Conservation (phyloP, 2,329 filamentous ascomycete species). For the Diaporthe amygdali region DNA sequence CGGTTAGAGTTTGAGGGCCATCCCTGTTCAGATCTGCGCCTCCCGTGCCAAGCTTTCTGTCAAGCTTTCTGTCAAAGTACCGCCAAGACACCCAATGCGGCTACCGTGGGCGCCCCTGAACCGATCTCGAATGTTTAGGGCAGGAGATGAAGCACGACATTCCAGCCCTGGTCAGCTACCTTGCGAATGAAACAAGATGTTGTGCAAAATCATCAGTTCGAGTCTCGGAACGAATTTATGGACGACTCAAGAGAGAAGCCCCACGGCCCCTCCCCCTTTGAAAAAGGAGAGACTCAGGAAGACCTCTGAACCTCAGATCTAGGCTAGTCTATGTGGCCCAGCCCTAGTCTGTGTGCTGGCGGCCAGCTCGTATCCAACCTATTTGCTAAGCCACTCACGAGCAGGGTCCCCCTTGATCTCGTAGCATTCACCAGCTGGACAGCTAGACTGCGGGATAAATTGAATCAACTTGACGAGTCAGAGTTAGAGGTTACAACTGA, state of each 20-base stretch:
- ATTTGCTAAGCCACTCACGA: not conserved
- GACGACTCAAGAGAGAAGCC: too few species aligned
- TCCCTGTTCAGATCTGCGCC: not conserved
- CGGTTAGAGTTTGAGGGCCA: not conserved
- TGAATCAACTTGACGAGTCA: not conserved
- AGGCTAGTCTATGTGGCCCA: not conserved
- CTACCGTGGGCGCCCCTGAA: not conserved
- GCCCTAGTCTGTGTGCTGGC: not conserved
- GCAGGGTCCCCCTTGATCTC: not conserved
- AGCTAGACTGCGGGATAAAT: not conserved
- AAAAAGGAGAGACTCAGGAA: not conserved
- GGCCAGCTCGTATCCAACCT: not conserved
- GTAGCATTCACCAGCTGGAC: not conserved
- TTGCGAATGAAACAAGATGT: too few species aligned
- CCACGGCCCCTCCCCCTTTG: too few species aligned
- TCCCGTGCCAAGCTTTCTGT: conserved; percentile 10
- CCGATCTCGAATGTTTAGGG: too few species aligned
- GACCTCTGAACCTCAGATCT: too few species aligned
- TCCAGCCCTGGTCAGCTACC: too few species aligned
- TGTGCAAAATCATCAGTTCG: too few species aligned
- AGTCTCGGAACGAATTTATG: too few species aligned
- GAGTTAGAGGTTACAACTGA: not conserved
- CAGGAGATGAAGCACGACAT: not conserved
- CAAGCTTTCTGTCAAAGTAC: too few species aligned
- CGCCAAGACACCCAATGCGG: too few species aligned